These are phyloP conservation scores for Bombardia bombarda DNA, from an alignment of 495 filamentous ascomycete species.

Conservation along the genomic window DNA sequence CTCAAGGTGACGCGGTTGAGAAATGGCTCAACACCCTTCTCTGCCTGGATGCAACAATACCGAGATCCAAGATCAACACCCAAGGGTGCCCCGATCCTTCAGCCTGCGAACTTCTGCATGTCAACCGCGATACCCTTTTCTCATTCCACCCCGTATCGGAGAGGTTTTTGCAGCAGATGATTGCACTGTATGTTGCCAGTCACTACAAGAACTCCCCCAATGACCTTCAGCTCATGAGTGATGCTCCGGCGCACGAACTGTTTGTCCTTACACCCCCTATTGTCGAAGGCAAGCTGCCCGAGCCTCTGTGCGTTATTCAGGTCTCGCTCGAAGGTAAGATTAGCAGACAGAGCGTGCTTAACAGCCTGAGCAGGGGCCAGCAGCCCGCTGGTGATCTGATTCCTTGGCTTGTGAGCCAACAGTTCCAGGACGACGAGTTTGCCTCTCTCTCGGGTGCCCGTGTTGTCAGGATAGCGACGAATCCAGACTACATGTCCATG, in stretches of 20 bases:
- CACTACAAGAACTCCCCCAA: constrained; percentile 99
- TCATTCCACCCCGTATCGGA: constrained; percentile 97
- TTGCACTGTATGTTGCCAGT: constrained; percentile 94
- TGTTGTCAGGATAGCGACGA: constrained; percentile 90
- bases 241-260: constrained; percentile 94
- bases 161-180: constrained; percentile 95
- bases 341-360: constrained; percentile 83
- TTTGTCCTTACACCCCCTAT: constrained; percentile 91
- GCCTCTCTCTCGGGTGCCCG: constrained; percentile 87
- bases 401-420: constrained; percentile 95
- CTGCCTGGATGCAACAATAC: constrained; percentile 85
- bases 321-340: constrained; percentile 93
- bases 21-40: constrained; percentile 94
- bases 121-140: constrained; percentile 96
- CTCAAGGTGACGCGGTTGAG: constrained; percentile 83
- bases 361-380: constrained; percentile 79
- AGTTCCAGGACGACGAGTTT: constrained; percentile 98
- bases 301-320: constrained; percentile 92
- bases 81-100: constrained; percentile 85
- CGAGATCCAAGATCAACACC: constrained; percentile 62
- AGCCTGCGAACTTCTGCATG: constrained; percentile 80
- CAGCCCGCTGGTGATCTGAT: constrained; percentile 92
- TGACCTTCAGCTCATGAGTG: constrained; percentile 94
- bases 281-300: constrained; percentile 73
- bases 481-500: constrained; percentile 86